Base-by-base conservation (phyloP, 495 filamentous ascomycete genomes). In the Lepraria neglecta region DNA sequence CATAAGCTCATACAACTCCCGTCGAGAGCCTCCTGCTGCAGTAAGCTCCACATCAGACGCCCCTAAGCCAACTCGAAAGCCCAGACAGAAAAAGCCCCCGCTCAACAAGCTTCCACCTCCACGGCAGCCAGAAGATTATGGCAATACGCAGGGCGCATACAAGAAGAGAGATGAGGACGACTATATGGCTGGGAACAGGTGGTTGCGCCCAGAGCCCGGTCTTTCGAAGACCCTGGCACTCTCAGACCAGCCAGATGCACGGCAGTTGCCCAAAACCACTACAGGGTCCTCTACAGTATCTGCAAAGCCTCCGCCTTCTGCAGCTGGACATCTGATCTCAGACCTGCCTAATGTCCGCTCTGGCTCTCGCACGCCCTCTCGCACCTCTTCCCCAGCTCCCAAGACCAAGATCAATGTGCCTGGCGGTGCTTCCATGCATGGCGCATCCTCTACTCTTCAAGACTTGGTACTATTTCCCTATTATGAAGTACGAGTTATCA, bases 1-100 rank as follows among this genome's bases (percentile, higher is more conserved):
- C 71, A 96, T 98, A 67, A 84, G 90, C 27, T 85, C 86, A 46
- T 97, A 96, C 79, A 97, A 94, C 70, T 77, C 85, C 11, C 85
- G 83, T 35, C 83, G 89, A 38, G 73, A 80, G 67, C 74, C 68
- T 33, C 40, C 70, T 12, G 42, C 56, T 50, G 61, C 54, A 67
- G 67, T 19, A 51, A 47, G n/a, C n/a, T 38, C 60, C 57, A 19
- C 61, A 15, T 40, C 60, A 54, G 60, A 64, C 28, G 53, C 56
- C 33, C 61, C 70, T 11, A 63, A 72, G 52, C 47, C 60, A 43
- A 33, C 52, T 38, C 64, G 67, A 75, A 71, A 65, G 75, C 72
- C 68, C 69, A 78, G 77, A 65, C 87, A 85, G 73, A 86, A 87
- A 69, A 85, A 84, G 68, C 68, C 79, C 43, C 76, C 74, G 21